These are phyloP conservation scores for Sisymbrium altissimum DNA, from an alignment of 345 rosid species.

Conservation along the genomic window DNA sequence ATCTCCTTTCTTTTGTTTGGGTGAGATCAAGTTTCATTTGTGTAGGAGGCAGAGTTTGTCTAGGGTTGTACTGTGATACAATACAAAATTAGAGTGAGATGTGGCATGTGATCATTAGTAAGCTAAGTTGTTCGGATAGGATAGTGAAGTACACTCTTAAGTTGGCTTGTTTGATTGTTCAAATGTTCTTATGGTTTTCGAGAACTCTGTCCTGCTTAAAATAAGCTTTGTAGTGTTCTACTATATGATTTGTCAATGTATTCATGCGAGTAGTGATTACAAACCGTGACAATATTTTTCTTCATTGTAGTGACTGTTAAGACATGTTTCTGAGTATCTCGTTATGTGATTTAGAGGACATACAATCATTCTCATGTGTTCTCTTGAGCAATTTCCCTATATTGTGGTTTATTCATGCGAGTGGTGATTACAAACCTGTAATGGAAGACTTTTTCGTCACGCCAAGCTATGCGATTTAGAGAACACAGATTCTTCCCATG, in stretches of 20 bases:
- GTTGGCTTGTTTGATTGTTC: background rate
- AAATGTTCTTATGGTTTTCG: background rate
- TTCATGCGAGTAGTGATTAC: background rate
- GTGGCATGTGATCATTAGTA: background rate
- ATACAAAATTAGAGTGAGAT: background rate
- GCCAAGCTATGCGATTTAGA: no score
- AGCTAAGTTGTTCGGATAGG: conserved; percentile 1
- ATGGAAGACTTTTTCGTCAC: no score
- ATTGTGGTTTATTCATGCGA: background rate
- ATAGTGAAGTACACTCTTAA: background rate
- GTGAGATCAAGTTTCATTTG: background rate
- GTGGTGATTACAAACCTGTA: background rate
- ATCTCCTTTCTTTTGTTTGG: background rate
- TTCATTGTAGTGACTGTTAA: no score
- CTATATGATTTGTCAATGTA: background rate
- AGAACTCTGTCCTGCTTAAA: background rate
- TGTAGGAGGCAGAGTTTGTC: no score
- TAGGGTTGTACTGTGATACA: background rate
- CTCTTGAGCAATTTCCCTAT: no score
- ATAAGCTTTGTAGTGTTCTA: background rate
- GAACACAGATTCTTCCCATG: no score
- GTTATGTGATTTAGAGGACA: no score
- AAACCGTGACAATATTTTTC: no score
- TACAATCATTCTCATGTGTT: no score
- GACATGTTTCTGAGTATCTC: no score